A percentile compares a stretch with the other conserved stretches of the same genome.
Evolutionary conservation across 768 basidiomycete species (phyloP).

Genomic region (Podaxis rugospora): DNA sequence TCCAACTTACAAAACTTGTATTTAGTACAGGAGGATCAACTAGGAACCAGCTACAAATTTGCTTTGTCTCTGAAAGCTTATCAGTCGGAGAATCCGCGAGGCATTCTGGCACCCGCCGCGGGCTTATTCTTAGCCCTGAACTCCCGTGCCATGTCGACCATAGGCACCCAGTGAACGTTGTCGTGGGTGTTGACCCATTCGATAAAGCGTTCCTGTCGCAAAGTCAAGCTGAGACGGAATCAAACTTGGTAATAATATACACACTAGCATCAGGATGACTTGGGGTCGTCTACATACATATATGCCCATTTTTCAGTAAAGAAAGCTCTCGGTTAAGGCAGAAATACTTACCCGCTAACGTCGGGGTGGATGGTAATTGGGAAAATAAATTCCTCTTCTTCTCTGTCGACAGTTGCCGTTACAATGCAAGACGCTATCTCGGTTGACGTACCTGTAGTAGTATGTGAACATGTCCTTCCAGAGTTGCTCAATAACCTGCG

Average conservation of each 20-base stretch:
- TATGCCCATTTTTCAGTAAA: neutral
- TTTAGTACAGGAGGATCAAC: no score
- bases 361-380: conserved; percentile 80
- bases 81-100: conserved; percentile 32
- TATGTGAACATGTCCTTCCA: conserved; percentile 78
- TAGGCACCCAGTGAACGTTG: conserved; percentile 65
- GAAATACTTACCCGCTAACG: conserved; percentile 52
- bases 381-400: conserved; percentile 64
- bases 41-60: neutral
- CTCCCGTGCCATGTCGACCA: conserved; percentile 63
- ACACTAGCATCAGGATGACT: conserved; percentile 67
- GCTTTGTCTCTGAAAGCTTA: neutral
- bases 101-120: conserved; percentile 50
- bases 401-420: conserved; percentile 26
- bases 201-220: conserved; percentile 58
- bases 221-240: neutral
- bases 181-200: conserved; percentile 71
- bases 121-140: conserved; percentile 52
- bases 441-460: conserved; percentile 43
- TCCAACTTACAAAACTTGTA: no score
- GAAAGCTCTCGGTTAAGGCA: neutral
- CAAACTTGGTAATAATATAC: neutral
- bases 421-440: conserved; percentile 4
- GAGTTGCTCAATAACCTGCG: conserved; percentile 60
- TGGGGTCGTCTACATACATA: conserved; percentile 48